Base-by-base conservation (phyloP, 441 rosid genomes). In the Populus hybrid region DNA sequence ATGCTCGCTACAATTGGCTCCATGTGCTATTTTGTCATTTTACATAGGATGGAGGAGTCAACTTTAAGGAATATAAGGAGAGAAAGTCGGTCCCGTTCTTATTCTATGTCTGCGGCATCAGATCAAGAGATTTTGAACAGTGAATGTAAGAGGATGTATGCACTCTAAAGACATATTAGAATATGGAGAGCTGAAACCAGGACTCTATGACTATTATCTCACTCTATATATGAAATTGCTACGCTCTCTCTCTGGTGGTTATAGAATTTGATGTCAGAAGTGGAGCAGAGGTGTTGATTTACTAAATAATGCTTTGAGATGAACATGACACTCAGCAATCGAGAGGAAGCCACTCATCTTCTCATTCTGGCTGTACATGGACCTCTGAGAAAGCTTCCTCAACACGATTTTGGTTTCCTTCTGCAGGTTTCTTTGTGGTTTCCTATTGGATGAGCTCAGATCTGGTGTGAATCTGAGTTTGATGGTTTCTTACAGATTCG, bases 111-210 rank as follows among this genome's bases (percentile, higher is more conserved):
- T 45, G 64, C 86, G 88, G 89, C 85, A 74, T 91, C 95, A 3
- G 98, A 96, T 9, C 80, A 88, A 1, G 98, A 91, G 79, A 85
- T 93, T 74, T 83, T 96, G 76, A 87, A 89, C 68, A 85, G 90
- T 73, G 96, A 95, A 80, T 89, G 89, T 78, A 93, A 93, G 86
- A 90, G 97, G 81, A 93, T 96, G 93, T 96, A 96, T 86, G 98
- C 98, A 6, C 91, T 96, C 76, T 93, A 81, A 86, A 80, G 74
- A 70, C 12, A 26, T 75, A n/a, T n/a, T n/a, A 56, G 56, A 61
- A 50, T 64, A 50, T 35, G 24, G 66, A 42, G 23, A 64, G 71
- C 71, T 24, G 56, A 50, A 69, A n/a, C 21, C 23, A 23, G 65
- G 73, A 72, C 8, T 20, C 20, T 9, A 69, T 26, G 53, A 42